These are phyloP conservation scores for Sistotremastrum niveocremeum DNA, from an alignment of 768 basidiomycete genomes.

Conservation along the genomic window DNA sequence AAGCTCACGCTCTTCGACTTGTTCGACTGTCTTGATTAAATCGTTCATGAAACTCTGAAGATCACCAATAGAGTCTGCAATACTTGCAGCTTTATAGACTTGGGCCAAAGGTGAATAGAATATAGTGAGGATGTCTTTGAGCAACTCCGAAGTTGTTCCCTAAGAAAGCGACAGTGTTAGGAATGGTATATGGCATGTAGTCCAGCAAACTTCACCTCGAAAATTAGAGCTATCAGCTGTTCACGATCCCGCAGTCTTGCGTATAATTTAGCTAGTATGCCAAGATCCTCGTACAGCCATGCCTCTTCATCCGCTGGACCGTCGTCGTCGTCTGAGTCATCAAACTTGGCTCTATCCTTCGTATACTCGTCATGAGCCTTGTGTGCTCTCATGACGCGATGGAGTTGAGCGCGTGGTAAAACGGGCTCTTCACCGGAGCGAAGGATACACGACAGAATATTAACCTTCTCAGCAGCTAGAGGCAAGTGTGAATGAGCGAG, in stretches of 20 bases:
- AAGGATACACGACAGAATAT: conserved; percentile 68
- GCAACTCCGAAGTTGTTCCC: conserved; percentile 88
- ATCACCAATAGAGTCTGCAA: conserved; percentile 85
- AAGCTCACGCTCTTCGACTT: conserved; percentile 72
- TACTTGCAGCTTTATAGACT: conserved; percentile 94
- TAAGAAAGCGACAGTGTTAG: conserved; percentile 17
- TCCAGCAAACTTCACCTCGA: conserved; percentile 52
- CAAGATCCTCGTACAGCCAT: conserved; percentile 91
- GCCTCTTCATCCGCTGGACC: conserved; percentile 91
- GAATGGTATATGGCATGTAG: background rate
- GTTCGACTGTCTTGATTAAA: conserved; percentile 87
- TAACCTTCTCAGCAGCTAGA: conserved; percentile 51
- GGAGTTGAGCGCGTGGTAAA: conserved; percentile 65
- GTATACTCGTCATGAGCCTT: conserved; percentile 70
- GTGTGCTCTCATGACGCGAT: conserved; percentile 64
- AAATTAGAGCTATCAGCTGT: conserved; percentile 83
- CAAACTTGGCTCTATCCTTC: conserved; percentile 39
- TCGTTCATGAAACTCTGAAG: conserved; percentile 92
- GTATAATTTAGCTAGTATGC: conserved; percentile 65
- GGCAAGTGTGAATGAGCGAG: background rate
- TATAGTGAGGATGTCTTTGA: conserved; percentile 98
- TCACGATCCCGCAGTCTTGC: conserved; percentile 76
- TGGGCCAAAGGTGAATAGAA: conserved; percentile 95
- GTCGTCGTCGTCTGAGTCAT: conserved; percentile 86
- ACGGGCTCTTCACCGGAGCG: conserved; percentile 65